These are phyloP conservation scores for Globisporangium carolinianum DNA, from an alignment of 352 stramenopile genomes.

Conservation along the genomic window DNA sequence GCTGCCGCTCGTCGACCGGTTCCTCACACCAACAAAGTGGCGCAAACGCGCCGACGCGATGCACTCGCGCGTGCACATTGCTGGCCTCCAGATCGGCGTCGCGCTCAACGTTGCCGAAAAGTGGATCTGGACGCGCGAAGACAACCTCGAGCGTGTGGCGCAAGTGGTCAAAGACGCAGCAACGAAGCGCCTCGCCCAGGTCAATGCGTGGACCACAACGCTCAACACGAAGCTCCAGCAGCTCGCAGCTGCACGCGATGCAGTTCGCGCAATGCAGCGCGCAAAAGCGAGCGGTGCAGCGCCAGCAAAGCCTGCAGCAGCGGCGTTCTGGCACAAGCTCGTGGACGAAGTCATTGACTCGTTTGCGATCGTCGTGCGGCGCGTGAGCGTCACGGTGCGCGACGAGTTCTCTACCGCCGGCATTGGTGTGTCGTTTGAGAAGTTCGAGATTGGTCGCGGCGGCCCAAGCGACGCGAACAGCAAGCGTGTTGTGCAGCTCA, in stretches of 20 bases:
- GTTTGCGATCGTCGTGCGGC: conserved; percentile 44
- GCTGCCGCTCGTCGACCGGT: conserved; percentile 40
- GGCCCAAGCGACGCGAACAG: conserved; percentile 15
- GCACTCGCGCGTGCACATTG: conserved; percentile 44
- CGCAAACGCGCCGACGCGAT: conserved; percentile 17
- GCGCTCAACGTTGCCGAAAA: conserved; percentile 59
- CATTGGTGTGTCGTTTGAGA: conserved; percentile 50
- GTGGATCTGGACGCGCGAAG: conserved; percentile 65
- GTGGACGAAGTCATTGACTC: conserved; percentile 70
- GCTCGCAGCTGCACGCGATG: conserved; percentile 27
- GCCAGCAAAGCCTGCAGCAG: conserved; percentile 4
- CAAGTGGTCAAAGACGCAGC: conserved; percentile 52
- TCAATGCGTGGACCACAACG: conserved; percentile 48
- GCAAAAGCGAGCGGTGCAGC: conserved; percentile 7
- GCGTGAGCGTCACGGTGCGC: conserved; percentile 45
- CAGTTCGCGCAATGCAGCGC: conserved; percentile 25
- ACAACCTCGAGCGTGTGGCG: conserved; percentile 53
- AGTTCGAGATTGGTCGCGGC: conserved; percentile 45
- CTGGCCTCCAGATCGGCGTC: conserved; percentile 45
- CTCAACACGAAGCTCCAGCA: conserved; percentile 63
- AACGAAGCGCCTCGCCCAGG: conserved; percentile 33
- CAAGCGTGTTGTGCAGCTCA: conserved; percentile 42
- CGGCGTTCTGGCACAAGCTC: conserved; percentile 49
- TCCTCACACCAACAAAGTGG: conserved; percentile 13
- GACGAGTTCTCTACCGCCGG: conserved; percentile 49